Conservation (phyloP, 2,329 filamentous ascomycete genomes). For the Aspergillus fumigatus region DNA sequence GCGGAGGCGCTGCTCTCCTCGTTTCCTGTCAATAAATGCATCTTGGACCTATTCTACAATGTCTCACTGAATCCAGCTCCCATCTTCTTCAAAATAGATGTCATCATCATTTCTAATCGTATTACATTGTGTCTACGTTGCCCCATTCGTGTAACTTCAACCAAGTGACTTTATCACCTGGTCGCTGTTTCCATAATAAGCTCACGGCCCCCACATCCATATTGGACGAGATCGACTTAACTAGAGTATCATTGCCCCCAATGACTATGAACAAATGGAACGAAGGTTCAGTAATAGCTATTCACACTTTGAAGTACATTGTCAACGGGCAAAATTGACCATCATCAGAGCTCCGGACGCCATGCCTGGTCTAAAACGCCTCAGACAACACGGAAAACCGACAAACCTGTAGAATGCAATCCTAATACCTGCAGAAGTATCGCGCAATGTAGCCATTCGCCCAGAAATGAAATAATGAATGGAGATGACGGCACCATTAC, state of each 20-base stretch:
- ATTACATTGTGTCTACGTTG: not conserved
- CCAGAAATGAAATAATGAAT: not conserved
- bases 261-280: not conserved
- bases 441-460: not conserved
- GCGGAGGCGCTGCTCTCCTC: no score
- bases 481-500: not conserved
- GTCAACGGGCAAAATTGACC: not conserved
- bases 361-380: slow-evolving; percentile 12
- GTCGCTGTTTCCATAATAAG: not conserved
- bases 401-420: slow-evolving; percentile 1
- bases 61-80: not conserved
- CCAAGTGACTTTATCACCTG: not conserved
- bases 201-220: not conserved
- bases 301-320: not conserved
- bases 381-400: slow-evolving; percentile 2
- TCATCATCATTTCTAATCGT: not conserved
- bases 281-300: not conserved
- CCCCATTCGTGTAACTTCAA: not conserved
- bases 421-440: not conserved
- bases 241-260: not conserved
- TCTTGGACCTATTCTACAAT: no score
- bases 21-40: no score
- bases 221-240: not conserved
- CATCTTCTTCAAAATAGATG: not conserved
- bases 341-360: slow-evolving; percentile 7